Conservation (phyloP, 2,329 filamentous ascomycete species). For the Amylocarpus encephaloides region DNA sequence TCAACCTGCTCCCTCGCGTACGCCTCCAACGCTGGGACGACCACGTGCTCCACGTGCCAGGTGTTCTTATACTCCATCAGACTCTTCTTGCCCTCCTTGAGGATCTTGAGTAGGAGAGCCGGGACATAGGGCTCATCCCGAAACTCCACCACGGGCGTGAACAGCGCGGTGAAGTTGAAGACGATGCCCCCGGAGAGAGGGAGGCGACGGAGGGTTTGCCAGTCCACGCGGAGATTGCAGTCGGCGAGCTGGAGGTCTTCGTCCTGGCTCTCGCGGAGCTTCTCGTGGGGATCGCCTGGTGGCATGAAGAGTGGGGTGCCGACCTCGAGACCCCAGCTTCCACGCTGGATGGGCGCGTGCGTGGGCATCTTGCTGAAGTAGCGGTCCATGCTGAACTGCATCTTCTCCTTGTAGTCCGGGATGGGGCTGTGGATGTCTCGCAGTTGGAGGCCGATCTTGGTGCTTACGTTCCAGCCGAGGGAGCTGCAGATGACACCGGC, state of each 20-base stretch:
- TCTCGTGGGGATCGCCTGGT: slow-evolving; percentile 58
- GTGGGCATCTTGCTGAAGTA: slow-evolving; percentile 72
- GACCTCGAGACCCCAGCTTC: slow-evolving; percentile 77
- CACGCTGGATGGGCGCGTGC: slow-evolving; percentile 71
- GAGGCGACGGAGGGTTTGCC: slow-evolving; percentile 77
- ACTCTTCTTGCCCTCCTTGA: slow-evolving; percentile 63
- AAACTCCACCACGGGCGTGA: slow-evolving; percentile 67
- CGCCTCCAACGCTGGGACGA: slow-evolving; percentile 55
- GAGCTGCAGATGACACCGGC: slow-evolving; percentile 74
- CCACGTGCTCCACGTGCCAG: slow-evolving; percentile 71
- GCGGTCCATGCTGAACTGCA: slow-evolving; percentile 82
- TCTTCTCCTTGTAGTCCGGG: slow-evolving; percentile 81
- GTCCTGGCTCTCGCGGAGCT: slow-evolving; percentile 52
- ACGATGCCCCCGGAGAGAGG: slow-evolving; percentile 69
- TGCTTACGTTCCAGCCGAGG: slow-evolving; percentile 70
- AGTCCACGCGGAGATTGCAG: slow-evolving; percentile 71
- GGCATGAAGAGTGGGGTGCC: slow-evolving; percentile 71
- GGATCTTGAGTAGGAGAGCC: slow-evolving; percentile 57
- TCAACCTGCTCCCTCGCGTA: slow-evolving; percentile 63
- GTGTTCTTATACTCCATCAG: slow-evolving; percentile 78
- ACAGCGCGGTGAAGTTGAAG: slow-evolving; percentile 86
- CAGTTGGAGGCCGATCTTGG: slow-evolving; percentile 66
- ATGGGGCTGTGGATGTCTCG: slow-evolving; percentile 67
- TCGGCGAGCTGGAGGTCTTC: slow-evolving; percentile 50
- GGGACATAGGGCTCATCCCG: slow-evolving; percentile 68